Evolutionary conservation across 331 rosid genomes (phyloP), one percentile per base, ranked within the genome.

Genomic region (Prunus yedoensis): DNA sequence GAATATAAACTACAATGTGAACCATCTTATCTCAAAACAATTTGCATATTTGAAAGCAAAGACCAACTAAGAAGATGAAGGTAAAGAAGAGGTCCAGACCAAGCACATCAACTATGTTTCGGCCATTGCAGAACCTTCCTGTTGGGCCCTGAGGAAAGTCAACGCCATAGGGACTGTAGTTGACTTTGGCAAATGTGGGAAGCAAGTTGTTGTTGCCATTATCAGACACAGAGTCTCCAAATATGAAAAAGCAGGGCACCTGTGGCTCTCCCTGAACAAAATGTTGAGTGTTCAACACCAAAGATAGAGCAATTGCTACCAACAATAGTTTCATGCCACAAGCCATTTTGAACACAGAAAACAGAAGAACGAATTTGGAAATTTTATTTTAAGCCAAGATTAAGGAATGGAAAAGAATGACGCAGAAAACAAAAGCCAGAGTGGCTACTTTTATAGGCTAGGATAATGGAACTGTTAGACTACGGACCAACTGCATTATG

Each of bases 171-270:
- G 97, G 91, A 0, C 0, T 1, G 51, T 76, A 70, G 60, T 91
- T 80, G 74, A 10, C 91, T 77, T 80, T 91, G 0, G 89, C 79
- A 4, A 18, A 0, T 0, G 92, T 86, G 0, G 1, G 0, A 60
- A 89, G 83, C 3, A 17, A 0, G 62, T 91, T 86, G 77, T 91
- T 91, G 66, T 89, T 91, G n/a, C 93, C 97, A 71, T 70, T 74
- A 12, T 91, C 97, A 18, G 85, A 72, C 18, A 87, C 62, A 4
- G 97, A 91, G 74, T 91, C 95, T 15, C 95, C 97, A 60, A 91
- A 88, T 3, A 88, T 82, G 85, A 89, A 91, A 32, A 73, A 56
- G 35, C 97, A 88, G 30, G 93, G 84, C n/a, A 9, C 6, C 8
- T 16, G 8, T 52, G 7, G 57, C 61, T 71, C 27, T 67, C 79